Evolutionary conservation across 768 basidiomycete species (phyloP).

Genomic region (Serendipita sp.): DNA sequence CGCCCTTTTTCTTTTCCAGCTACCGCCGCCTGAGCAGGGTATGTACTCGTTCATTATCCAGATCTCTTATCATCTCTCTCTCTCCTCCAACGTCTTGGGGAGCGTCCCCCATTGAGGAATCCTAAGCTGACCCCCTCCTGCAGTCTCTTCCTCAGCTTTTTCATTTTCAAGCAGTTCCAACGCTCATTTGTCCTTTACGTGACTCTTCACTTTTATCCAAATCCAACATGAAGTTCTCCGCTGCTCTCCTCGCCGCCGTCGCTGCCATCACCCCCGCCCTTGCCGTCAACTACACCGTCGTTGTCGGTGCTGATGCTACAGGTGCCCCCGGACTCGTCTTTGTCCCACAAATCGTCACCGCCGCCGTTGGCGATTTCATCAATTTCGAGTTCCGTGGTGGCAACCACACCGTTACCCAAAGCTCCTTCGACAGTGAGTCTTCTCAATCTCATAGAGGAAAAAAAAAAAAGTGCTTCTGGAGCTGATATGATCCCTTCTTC

Average conservation of each 20-base stretch:
- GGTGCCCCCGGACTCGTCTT: neutral
- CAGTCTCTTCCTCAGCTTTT: constrained; percentile 6
- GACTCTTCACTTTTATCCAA: neutral
- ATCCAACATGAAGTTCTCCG: constrained; percentile 3
- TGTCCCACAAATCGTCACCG: neutral
- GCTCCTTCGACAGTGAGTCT: constrained; percentile 1
- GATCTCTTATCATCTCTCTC: too few species aligned
- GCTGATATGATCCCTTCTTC: neutral
- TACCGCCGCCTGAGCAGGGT: neutral
- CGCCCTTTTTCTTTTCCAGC: neutral
- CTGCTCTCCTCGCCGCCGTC: neutral
- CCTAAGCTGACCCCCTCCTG: neutral
- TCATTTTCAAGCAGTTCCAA: neutral
- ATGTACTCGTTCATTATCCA: neutral
- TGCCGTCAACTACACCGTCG: neutral
- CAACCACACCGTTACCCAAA: constrained; percentile 4
- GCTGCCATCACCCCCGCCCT: neutral
- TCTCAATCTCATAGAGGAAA: neutral
- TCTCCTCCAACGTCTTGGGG: neutral
- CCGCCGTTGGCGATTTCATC: constrained; percentile 1
- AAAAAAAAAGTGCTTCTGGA: neutral
- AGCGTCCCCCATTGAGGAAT: neutral
- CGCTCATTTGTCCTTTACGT: neutral
- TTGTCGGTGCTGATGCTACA: neutral
- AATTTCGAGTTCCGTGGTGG: constrained; percentile 5